A percentile compares a stretch with the other conserved stretches of the same genome.
phyloP scores from a whole-genome alignment of 2,329 filamentous ascomycete genomes.

The Eutypa lata region DNA sequence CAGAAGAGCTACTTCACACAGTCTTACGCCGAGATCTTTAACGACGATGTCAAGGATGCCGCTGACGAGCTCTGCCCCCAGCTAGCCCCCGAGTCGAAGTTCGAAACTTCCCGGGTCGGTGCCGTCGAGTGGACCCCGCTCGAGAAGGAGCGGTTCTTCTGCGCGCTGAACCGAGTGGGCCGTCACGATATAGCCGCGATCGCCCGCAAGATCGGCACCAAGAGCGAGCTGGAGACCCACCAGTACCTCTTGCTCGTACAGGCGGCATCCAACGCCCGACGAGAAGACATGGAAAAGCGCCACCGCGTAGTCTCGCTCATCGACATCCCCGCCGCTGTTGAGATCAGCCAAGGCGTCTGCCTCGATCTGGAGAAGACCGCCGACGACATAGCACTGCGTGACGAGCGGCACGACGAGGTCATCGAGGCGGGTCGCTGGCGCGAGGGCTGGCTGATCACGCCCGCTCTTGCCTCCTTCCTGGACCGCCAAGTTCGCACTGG shows the following conservation, averaged over 20 bases:
- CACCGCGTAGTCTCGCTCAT: constrained; percentile 35
- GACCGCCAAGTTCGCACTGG: constrained; percentile 9
- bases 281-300: constrained; percentile 13
- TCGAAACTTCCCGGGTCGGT: constrained; percentile 60
- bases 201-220: constrained; percentile 61
- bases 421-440: constrained; percentile 61
- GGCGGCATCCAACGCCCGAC: constrained; percentile 40
- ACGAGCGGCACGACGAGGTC: constrained; percentile 60
- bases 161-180: constrained; percentile 61
- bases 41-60: constrained; percentile 56
- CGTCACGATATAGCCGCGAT: constrained; percentile 61
- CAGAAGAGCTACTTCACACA: constrained; percentile 39
- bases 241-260: constrained; percentile 66
- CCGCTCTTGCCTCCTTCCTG: constrained; percentile 27
- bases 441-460: constrained; percentile 63
- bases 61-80: constrained; percentile 28
- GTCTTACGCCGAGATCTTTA: constrained; percentile 50
- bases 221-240: constrained; percentile 70
- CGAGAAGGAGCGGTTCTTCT: constrained; percentile 72
- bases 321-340: constrained; percentile 67
- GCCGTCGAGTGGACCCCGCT: constrained; percentile 63
- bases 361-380: constrained; percentile 65
- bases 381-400: constrained; percentile 60
- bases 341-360: constrained; percentile 66
- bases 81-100: constrained; percentile 24